These are phyloP conservation scores for Talaromyces sp. DNA, from an alignment of 2,329 filamentous ascomycete species.

Conservation along the genomic window DNA sequence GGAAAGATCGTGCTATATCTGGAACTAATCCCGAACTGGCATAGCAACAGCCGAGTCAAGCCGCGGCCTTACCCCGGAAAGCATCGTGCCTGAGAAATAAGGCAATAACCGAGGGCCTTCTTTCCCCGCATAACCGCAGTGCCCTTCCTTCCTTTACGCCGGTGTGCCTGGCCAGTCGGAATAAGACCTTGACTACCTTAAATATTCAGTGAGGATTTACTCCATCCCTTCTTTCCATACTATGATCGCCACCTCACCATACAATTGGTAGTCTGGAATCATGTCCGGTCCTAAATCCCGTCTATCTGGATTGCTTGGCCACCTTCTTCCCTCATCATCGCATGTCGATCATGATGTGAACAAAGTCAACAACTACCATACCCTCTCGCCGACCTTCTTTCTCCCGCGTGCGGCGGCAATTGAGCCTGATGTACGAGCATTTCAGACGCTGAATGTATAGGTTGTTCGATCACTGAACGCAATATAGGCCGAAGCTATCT, in stretches of 20 bases:
- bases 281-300: conserved; percentile 31
- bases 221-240: neutral
- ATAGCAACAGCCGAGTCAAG: neutral
- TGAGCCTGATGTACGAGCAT: conserved; percentile 66
- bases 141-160: neutral
- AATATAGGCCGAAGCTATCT: conserved; percentile 71
- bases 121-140: neutral
- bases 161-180: neutral
- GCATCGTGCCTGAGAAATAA: neutral
- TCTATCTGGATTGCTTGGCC: conserved; percentile 32
- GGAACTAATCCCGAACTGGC: neutral
- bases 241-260: neutral
- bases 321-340: conserved; percentile 24
- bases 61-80: neutral
- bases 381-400: conserved; percentile 84
- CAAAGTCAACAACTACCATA: conserved; percentile 46
- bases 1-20: neutral
- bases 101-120: conserved; percentile 7
- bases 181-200: neutral
- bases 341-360: conserved; percentile 12
- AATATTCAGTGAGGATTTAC: neutral
- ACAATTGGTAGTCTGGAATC: neutral
- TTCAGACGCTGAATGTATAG: neutral
- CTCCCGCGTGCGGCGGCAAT: conserved; percentile 81
- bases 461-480: neutral